Conservation (phyloP, 495 filamentous ascomycete species). For the Penicillium macrosclerotiorum region DNA sequence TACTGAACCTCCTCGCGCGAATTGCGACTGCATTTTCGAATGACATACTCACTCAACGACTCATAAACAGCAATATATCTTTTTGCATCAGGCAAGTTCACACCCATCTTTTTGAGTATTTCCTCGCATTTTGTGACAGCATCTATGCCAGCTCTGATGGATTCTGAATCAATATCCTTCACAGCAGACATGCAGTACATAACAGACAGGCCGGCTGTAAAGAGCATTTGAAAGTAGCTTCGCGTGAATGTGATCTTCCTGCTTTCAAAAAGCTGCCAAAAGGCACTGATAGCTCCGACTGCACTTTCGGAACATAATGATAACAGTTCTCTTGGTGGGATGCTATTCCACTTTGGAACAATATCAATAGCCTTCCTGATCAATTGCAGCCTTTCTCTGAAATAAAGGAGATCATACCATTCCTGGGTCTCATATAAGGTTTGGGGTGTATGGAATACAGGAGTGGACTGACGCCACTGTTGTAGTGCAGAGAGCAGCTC, state of each 20-base stretch:
- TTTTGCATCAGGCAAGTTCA: conserved; percentile 23
- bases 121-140: conserved; percentile 13
- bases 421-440: conserved; percentile 27
- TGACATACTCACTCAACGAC: conserved; percentile 16
- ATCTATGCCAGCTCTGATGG: conserved; percentile 10
- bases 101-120: conserved; percentile 18
- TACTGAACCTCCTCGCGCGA: not conserved
- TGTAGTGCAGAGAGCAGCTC: conserved; percentile 19
- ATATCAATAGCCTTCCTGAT: conserved; percentile 28
- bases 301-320: conserved; percentile 21
- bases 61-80: conserved; percentile 28
- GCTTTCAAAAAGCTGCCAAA: conserved; percentile 22
- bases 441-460: conserved; percentile 14
- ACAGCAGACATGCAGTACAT: conserved; percentile 27
- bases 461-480: conserved; percentile 19
- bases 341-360: conserved; percentile 20
- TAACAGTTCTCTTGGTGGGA: conserved; percentile 22
- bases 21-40: conserved; percentile 17
- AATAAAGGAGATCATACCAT: conserved; percentile 25
- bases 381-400: conserved; percentile 21
- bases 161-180: conserved; percentile 9
- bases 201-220: conserved; percentile 25
- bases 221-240: conserved; percentile 32
- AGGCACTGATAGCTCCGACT: conserved; percentile 14
- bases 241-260: conserved; percentile 25